These are phyloP conservation scores for Chlamydomonas sp. DNA, from an alignment of 139 green algal genomes.

Conservation along the genomic window DNA sequence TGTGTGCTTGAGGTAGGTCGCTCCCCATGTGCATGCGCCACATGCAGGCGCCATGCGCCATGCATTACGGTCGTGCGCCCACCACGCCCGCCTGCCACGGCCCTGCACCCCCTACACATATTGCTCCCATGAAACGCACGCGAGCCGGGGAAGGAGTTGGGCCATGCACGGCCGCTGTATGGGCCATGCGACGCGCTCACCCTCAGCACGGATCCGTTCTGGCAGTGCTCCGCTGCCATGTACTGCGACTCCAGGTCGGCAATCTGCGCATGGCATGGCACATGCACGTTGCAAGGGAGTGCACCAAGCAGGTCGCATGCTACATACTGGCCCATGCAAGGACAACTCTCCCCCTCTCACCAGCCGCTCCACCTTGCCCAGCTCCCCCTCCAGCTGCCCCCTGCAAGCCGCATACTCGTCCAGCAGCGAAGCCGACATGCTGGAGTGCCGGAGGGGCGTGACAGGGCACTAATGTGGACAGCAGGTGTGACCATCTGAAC, in stretches of 20 bases:
- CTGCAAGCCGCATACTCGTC: background rate
- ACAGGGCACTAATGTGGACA: no score
- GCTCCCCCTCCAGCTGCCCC: constrained; percentile 2
- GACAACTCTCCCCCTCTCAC: background rate
- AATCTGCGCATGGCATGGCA: background rate
- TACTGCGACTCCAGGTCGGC: constrained; percentile 3
- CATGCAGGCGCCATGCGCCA: background rate
- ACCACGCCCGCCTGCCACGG: background rate
- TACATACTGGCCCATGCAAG: background rate
- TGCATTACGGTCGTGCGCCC: background rate
- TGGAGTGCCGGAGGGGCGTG: no score
- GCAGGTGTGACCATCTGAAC: background rate
- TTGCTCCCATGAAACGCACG: background rate
- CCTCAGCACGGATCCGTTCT: constrained; percentile 9
- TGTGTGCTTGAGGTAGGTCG: no score
- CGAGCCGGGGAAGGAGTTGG: background rate
- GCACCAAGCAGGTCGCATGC: background rate
- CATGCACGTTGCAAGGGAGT: background rate
- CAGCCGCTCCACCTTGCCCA: background rate
- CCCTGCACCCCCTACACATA: background rate
- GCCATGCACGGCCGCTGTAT: background rate
- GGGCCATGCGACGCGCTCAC: background rate
- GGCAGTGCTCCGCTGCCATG: constrained; percentile 5
- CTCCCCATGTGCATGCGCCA: background rate
- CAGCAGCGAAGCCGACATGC: background rate